Evolutionary conservation across 1,284 basidiomycete species (phyloP), one percentile per base, ranked within the genome.

Genomic region (Pseudozyma sp.): DNA sequence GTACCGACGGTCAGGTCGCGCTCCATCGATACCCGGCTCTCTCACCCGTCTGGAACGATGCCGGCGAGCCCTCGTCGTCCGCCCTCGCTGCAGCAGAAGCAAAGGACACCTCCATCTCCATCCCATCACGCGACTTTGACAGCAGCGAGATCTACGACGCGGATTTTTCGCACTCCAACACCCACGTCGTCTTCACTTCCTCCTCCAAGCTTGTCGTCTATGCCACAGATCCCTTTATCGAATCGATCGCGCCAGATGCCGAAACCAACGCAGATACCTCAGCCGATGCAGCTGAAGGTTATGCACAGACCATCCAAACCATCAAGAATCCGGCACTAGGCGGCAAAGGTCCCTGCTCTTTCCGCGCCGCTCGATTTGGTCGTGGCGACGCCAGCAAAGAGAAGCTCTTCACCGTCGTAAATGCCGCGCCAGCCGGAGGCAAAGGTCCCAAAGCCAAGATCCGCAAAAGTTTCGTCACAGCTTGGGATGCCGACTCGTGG

Each of bases 401-500:
- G 33, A 65, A 65, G 55, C 76, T 81, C 19, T 80, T 78, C 53
- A 81, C 79, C 24, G 78, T 81, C 13, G 79, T 81, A 54, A 81
- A 81, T 50, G 66, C 78, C 42, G 72, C 67, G 14, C 68, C 66
- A 7, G 58, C 67, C 11, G 63, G 58, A 17, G 71, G 68, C 39
- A 66, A 56, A 51, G 71, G 63, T 2, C 59, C 61, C 46, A 75
- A 71, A 49, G 76, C 71, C 17, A 83, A 81, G 75, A 65, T 68
- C 31, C 75, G 81, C 49, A 78, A 75, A 58, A 81, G 80, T 55
- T 84, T 82, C 49, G 61, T 84, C 30, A 74, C 70, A 19, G 69
- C 77, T 9, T 84, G 82, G 82, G 68, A 82, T 44, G 76, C 78
- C 16, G 80, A 82, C 14, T 66, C 75, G 4, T 83, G 81, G 81